Evolutionary conservation across 2,329 filamentous ascomycete species (phyloP).

Genomic region (Emericellopsis atlantica): DNA sequence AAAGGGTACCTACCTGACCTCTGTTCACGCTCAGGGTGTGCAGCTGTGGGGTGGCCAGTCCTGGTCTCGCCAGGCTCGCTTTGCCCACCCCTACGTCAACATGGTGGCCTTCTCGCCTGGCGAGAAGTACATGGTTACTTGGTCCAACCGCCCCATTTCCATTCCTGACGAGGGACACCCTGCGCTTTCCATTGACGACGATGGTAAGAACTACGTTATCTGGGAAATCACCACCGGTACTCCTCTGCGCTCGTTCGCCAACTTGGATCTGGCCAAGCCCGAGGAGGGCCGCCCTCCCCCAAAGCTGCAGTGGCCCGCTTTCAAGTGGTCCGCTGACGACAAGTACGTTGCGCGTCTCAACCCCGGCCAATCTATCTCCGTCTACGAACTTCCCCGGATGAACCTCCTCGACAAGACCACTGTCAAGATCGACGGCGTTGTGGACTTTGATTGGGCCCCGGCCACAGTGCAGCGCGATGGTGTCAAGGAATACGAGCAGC

Average conservation of each 20-base stretch:
- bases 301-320: constrained; percentile 95
- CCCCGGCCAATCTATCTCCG: constrained; percentile 76
- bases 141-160: constrained; percentile 87
- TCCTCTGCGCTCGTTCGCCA: constrained; percentile 85
- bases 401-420: constrained; percentile 79
- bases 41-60: constrained; percentile 90
- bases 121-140: constrained; percentile 91
- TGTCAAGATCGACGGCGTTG: constrained; percentile 91
- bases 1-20: constrained; percentile 84
- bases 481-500: constrained; percentile 84
- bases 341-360: constrained; percentile 92
- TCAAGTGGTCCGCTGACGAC: constrained; percentile 98
- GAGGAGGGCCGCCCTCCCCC: constrained; percentile 53
- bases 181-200: constrained; percentile 77
- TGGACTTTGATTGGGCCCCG: constrained; percentile 97
- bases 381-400: constrained; percentile 86
- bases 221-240: constrained; percentile 90
- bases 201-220: constrained; percentile 98
- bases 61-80: constrained; percentile 85
- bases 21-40: constrained; percentile 89
- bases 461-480: constrained; percentile 70
- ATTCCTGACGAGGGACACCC: constrained; percentile 82
- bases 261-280: constrained; percentile 60
- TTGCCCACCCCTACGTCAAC: constrained; percentile 91
- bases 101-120: constrained; percentile 88